phyloP scores from a whole-genome alignment of 2,329 filamentous ascomycete species.

The Rhynchosporium graminicola region DNA sequence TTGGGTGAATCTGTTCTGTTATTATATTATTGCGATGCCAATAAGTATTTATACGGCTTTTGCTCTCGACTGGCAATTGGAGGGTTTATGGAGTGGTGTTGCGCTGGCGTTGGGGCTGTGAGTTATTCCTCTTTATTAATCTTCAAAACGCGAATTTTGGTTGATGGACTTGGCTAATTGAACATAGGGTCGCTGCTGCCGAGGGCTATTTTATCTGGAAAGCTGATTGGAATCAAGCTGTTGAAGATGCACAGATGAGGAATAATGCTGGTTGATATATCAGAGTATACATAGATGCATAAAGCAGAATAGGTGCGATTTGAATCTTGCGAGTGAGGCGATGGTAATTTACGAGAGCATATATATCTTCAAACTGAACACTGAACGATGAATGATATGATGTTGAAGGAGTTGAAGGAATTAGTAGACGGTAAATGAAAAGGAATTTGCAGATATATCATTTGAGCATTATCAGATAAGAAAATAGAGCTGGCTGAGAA shows the following conservation, averaged over 20 bases:
- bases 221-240: constrained; percentile 59
- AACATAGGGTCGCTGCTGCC: constrained; percentile 55
- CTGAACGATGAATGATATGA: background rate
- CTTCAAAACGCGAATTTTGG: background rate
- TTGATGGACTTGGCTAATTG: constrained; percentile 53
- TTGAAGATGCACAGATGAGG: constrained; percentile 60
- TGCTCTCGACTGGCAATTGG: constrained; percentile 72
- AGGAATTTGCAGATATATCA: background rate
- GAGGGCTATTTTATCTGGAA: constrained; percentile 58
- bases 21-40: constrained; percentile 85
- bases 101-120: constrained; percentile 57
- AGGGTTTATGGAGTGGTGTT: constrained; percentile 80
- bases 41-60: constrained; percentile 80
- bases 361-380: background rate
- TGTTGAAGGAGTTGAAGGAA: background rate
- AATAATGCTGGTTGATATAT: constrained; percentile 46
- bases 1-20: constrained; percentile 82
- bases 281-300: background rate
- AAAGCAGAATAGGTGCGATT: background rate
- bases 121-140: constrained; percentile 19
- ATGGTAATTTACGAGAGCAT: background rate
- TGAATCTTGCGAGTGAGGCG: background rate
- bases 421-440: too few relatives aligned
- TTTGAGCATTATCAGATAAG: too few relatives aligned
- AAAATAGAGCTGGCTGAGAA: too few relatives aligned